Percentiles rank a stretch among this genome's conserved stretches.
phyloP scores from a whole-genome alignment of 2,329 filamentous ascomycete genomes.

The Drechslera avenae region DNA sequence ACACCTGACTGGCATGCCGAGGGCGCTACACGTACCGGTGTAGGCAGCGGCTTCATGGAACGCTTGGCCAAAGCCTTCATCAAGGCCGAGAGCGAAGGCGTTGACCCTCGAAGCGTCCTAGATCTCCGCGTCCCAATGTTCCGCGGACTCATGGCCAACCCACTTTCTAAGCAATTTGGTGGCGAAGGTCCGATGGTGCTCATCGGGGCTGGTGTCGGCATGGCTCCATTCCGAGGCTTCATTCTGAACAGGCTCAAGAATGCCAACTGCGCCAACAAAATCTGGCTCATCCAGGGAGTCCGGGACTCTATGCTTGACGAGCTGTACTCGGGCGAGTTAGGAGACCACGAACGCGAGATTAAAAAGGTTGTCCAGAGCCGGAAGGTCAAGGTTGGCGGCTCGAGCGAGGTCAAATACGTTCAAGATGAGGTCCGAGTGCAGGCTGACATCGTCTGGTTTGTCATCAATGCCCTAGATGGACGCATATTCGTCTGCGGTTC shows the following conservation, averaged over 20 bases:
- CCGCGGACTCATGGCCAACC: slow-evolving; percentile 96
- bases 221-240: slow-evolving; percentile 96
- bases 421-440: slow-evolving; percentile 93
- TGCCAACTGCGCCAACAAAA: slow-evolving; percentile 95
- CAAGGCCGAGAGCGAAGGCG: slow-evolving; percentile 64
- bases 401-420: slow-evolving; percentile 81
- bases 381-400: slow-evolving; percentile 47
- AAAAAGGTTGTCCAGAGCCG: slow-evolving; percentile 60
- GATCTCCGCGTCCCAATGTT: slow-evolving; percentile 92
- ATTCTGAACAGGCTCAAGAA: slow-evolving; percentile 92
- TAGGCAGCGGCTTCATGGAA: slow-evolving; percentile 93
- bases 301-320: slow-evolving; percentile 95
- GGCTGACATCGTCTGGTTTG: slow-evolving; percentile 97
- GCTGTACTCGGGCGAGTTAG: slow-evolving; percentile 95
- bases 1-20: slow-evolving; percentile 76
- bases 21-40: slow-evolving; percentile 68
- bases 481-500: slow-evolving; percentile 96
- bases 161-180: slow-evolving; percentile 87
- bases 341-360: slow-evolving; percentile 60
- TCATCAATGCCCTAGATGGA: slow-evolving; percentile 94
- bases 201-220: slow-evolving; percentile 93
- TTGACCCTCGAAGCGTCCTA: slow-evolving; percentile 52
- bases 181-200: slow-evolving; percentile 96
- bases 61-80: slow-evolving; percentile 77
- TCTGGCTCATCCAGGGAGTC: slow-evolving; percentile 93